Conservation (phyloP, 139 green algal species). For the Spirogloea muscicola region DNA sequence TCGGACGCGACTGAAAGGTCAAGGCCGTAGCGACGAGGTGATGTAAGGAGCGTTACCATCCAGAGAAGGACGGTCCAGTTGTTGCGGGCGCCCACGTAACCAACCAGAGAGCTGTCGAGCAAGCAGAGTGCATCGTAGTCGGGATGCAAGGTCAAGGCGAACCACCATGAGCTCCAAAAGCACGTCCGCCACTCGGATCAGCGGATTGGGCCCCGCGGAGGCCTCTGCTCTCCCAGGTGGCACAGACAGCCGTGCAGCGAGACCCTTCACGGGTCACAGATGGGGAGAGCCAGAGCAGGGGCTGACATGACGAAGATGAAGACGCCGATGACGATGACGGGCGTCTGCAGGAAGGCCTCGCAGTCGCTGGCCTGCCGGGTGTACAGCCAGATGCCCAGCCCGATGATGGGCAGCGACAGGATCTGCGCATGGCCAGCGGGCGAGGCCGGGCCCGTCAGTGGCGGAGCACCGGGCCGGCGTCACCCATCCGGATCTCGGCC, state of each 20-base stretch:
- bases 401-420: conserved; percentile 4
- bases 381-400: conserved; percentile 7
- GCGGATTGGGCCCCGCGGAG: no score
- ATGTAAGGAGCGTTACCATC: conserved; percentile 13
- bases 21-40: no score
- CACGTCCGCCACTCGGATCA: background rate
- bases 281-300: background rate
- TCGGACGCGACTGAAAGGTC: no score
- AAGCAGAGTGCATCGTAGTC: background rate
- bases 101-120: conserved; percentile 1
- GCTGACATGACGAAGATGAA: conserved; percentile 9
- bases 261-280: background rate
- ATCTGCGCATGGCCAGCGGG: background rate
- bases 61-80: background rate
- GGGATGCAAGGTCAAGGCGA: background rate
- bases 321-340: conserved; percentile 1
- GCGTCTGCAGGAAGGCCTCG: conserved; percentile 17
- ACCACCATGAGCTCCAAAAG: background rate
- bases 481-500: no score
- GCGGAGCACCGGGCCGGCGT: no score
- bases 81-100: background rate
- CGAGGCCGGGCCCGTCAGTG: no score
- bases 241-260: background rate
- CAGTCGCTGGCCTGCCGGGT: background rate
- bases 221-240: background rate